Evolutionary conservation across 331 rosid species (phyloP), one percentile per base, ranked within the genome.

Genomic region (Quercus lobata): DNA sequence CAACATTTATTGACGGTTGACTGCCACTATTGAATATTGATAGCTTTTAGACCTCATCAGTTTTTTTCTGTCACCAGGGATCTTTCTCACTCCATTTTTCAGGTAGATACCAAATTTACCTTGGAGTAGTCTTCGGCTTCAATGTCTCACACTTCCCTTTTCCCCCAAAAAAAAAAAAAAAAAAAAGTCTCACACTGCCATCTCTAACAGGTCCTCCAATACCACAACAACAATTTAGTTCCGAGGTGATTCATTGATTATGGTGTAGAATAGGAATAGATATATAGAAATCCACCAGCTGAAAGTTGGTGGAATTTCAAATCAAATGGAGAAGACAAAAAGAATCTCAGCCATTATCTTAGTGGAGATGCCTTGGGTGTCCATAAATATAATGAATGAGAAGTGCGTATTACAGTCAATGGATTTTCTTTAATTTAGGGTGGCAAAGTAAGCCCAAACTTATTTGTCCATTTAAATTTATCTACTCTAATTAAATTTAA

Each of bases 211-310:
- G 46, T 8, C 46, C 46, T 84, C 86, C 15, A 87, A 87, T 24
- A 84, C 90, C 5, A 84, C 90, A 1, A 4, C 71, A 69, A 87
- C 84, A 77, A 87, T 76, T 76, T 84, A 77, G 65, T 54, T 82
- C 0, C 1, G 8, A 0, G 76, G 0, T 11, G 86, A 74, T 22
- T 10, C 6, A 19, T 0, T 58, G 5, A 76, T 82, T 1, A 84
- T 72, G 16, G 74, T 63, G 54, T 87, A 82, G 70, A 63, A 84
- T 49, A 87, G 63, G 73, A 63, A 84, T 49, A 87, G 63, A 8
- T 37, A 52, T 88, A 87, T 0, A 84, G 56, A 16, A 74, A 82
- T 0, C 82, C 85, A 49, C 83, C 79, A 14, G 53, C 58, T 1
- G 87, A 82, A 71, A 41, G 82, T 84, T 2, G 85, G 75, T 17